A percentile compares a stretch with the other conserved stretches of the same genome.
Evolutionary conservation across 306 rosid genomes (phyloP).

Genomic region (Lathyrus tuberosus): DNA sequence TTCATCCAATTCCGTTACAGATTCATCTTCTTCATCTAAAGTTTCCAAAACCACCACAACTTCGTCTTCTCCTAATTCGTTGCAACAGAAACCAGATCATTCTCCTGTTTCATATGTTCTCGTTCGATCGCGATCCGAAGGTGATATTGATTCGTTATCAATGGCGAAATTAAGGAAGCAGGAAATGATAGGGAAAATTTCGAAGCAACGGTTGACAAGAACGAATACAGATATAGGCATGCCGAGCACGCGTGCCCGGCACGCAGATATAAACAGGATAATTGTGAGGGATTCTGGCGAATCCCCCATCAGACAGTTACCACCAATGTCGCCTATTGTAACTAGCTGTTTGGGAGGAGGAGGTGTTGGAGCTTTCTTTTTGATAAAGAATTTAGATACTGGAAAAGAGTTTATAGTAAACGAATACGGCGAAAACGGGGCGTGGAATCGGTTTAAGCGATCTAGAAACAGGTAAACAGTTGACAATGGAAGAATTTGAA

Average conservation of each 20-base stretch:
- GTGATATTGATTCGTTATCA: conserved; percentile 56
- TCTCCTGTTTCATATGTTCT: conserved; percentile 43
- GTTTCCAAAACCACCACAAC: not conserved
- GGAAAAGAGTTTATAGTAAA: conserved; percentile 86
- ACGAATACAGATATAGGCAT: conserved; percentile 46
- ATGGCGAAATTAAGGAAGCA: conserved; percentile 50
- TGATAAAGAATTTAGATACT: conserved; percentile 78
- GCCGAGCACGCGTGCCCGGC: conserved; percentile 27
- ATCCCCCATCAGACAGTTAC: conserved; percentile 22
- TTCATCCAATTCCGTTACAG: not conserved
- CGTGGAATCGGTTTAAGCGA: conserved; percentile 79
- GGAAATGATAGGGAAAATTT: conserved; percentile 51
- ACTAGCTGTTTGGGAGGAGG: conserved; percentile 7
- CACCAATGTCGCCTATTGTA: conserved; percentile 1
- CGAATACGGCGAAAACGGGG: conserved; percentile 66
- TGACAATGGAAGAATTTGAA: conserved; percentile 87
- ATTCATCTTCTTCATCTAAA: not conserved
- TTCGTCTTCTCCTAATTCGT: not conserved
- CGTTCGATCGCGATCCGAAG: conserved; percentile 70
- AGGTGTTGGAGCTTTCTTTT: conserved; percentile 58
- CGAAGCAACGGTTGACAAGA: conserved; percentile 69
- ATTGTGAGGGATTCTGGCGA: conserved; percentile 17
- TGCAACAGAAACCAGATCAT: not conserved
- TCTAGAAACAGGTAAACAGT: conserved; percentile 77
- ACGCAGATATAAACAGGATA: not conserved